A percentile compares a stretch with the other conserved stretches of the same genome.
Evolutionary conservation across 768 basidiomycete genomes (phyloP).

Genomic region (Leccinum broughii): DNA sequence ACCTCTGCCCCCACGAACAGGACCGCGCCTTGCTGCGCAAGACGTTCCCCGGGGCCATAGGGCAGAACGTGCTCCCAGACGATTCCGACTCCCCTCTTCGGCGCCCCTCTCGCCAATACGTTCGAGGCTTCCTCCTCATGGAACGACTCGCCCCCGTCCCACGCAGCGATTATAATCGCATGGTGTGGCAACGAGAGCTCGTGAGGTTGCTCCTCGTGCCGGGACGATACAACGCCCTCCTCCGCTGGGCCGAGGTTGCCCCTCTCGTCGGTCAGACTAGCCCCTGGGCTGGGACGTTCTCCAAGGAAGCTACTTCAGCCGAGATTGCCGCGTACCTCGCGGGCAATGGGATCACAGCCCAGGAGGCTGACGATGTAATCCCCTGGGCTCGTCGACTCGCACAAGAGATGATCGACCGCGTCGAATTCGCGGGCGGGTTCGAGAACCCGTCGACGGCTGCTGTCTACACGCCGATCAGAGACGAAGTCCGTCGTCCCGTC

Average conservation of each 20-base stretch:
- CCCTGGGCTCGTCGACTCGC: not conserved
- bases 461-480: not conserved
- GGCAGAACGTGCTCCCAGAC: not conserved
- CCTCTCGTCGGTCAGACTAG: not conserved
- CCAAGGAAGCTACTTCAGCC: not conserved
- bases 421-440: not conserved
- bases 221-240: not conserved
- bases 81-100: not conserved
- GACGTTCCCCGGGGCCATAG: not conserved
- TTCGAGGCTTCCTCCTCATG: not conserved
- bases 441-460: not conserved
- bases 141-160: not conserved
- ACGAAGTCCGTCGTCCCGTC: too few relatives aligned
- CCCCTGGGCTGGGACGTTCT: not conserved
- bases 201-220: not conserved
- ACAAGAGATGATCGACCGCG: not conserved
- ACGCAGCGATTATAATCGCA: not conserved
- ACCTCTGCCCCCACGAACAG: not conserved
- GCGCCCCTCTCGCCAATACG: not conserved
- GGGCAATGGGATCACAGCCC: not conserved
- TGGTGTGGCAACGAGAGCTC: not conserved
- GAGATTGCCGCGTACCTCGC: not conserved
- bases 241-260: not conserved
- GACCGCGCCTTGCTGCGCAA: not conserved
- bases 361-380: not conserved